Base-by-base conservation (phyloP, 495 filamentous ascomycete genomes). In the Tuber microsphaerosporum region DNA sequence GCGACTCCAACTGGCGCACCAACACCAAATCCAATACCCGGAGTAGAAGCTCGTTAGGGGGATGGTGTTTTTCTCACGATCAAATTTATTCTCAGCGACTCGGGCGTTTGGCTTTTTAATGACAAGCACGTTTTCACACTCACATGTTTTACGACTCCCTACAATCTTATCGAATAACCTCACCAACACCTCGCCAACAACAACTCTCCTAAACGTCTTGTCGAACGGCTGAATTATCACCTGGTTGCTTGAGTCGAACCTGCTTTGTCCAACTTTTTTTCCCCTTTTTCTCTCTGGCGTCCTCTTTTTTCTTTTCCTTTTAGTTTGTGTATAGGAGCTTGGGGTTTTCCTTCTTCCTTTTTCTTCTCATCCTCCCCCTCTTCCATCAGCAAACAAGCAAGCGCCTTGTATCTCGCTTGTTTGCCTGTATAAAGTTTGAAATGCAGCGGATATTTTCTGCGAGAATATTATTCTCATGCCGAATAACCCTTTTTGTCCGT, bases 381-480 rank as follows among this genome's bases (percentile, higher is more conserved):
- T 16, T 56, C 56, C 48, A 70, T 61, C 22, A n/a, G 43, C 16
- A 69, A 61, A 71, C 56, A 31, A 65, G 26, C 51, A 56, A 26
- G 22, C 22, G n/a, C 12, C 41, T 39, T 31, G 72, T 19, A 69
- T 73, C 41, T 44, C 48, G 69, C 48, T 73, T 68, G 45, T 44
- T 70, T 42, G 45, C 76, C 74, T 77, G 76, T 78, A 71, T 68
- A 77, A 76, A 76, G 75, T 65, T 68, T 72, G 14, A 65, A 65
- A 31, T 65, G 56, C 56, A 31, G 56, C 26, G 56, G 56, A 65
- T 65, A 65, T 65, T 65, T 65, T 65, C 26, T 26, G 26, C 31
- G 56, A 16, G 56, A 12, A 31, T 6, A 2, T 17, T 17, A 12
- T 31, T 31, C 56, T 31, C 56, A 6, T 10, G 26, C 56, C 26